A percentile compares a stretch with the other conserved stretches of the same genome.
These are phyloP conservation scores for Spiromastix sp. DNA, from an alignment of 2,329 filamentous ascomycete species.

Conservation along the genomic window DNA sequence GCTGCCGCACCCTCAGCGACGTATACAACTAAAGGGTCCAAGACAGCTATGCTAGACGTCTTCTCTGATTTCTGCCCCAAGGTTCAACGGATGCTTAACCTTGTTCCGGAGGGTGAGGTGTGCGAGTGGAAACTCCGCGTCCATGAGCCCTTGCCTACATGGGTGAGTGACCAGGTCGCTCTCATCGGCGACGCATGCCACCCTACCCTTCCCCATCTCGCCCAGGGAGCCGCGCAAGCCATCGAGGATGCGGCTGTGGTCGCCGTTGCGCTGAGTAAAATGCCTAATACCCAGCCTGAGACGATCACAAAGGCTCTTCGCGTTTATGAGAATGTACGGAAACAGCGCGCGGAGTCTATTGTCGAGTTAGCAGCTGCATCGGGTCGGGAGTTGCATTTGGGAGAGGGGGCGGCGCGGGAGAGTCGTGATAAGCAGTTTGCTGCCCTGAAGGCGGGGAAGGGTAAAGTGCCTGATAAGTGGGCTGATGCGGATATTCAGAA, in stretches of 20 bases:
- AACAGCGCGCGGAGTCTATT: slow-evolving; percentile 45
- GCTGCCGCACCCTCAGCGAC: slow-evolving; percentile 48
- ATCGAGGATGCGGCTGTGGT: slow-evolving; percentile 54
- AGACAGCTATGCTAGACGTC: slow-evolving; percentile 49
- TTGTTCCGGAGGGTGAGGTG: slow-evolving; percentile 53
- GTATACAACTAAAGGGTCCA: slow-evolving; percentile 54
- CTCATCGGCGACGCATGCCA: slow-evolving; percentile 53
- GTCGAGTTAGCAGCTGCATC: slow-evolving; percentile 48
- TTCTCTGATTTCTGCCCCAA: slow-evolving; percentile 52
- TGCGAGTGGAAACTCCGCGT: slow-evolving; percentile 58
- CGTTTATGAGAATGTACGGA: slow-evolving; percentile 47
- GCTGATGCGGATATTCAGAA: slow-evolving; percentile 58
- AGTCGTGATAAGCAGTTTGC: slow-evolving; percentile 48
- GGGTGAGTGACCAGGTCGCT: slow-evolving; percentile 45
- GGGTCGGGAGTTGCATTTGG: slow-evolving; percentile 46
- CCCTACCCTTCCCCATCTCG: slow-evolving; percentile 53
- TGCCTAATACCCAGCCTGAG: slow-evolving; percentile 37
- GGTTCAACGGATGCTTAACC: slow-evolving; percentile 49
- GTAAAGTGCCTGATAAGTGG: slow-evolving; percentile 52
- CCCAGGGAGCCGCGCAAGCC: slow-evolving; percentile 54
- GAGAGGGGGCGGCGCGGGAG: slow-evolving; percentile 48
- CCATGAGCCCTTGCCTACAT: slow-evolving; percentile 52
- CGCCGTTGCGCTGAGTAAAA: slow-evolving; percentile 38
- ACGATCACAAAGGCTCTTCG: slow-evolving; percentile 44
- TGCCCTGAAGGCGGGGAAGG: slow-evolving; percentile 40